These are phyloP conservation scores for Brettanomyces naardenensis DNA, from an alignment of 805 yeast genomes.

Conservation along the genomic window DNA sequence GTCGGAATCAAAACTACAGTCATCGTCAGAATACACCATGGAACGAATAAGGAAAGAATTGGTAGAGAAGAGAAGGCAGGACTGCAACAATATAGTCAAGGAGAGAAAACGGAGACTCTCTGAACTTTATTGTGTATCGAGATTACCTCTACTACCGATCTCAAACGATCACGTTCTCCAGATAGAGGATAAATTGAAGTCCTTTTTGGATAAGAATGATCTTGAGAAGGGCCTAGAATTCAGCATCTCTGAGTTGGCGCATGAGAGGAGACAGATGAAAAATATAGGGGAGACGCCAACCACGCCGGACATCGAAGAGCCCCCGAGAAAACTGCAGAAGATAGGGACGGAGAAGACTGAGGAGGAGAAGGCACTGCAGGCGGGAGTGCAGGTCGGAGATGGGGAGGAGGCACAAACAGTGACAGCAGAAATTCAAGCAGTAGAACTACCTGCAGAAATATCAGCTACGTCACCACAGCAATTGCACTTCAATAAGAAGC, in stretches of 20 bases:
- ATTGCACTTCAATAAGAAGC: slow-evolving; percentile 12
- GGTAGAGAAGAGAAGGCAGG: slow-evolving; percentile 35
- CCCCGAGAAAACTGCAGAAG: slow-evolving; percentile 1
- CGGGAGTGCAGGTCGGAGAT: too few species aligned
- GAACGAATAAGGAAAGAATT: slow-evolving; percentile 38
- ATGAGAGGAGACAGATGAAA: slow-evolving; percentile 21
- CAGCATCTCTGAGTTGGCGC: slow-evolving; percentile 25
- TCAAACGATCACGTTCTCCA: slow-evolving; percentile 30
- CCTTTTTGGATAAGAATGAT: slow-evolving; percentile 45
- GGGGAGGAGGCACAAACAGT: slow-evolving; percentile 2
- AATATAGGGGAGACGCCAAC: slow-evolving; percentile 17
- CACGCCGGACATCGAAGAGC: slow-evolving; percentile 13
- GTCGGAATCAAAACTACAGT: too few species aligned
- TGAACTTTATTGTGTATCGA: slow-evolving; percentile 52
- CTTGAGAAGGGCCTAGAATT: slow-evolving; percentile 38
- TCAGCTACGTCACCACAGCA: too few species aligned
- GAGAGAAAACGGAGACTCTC: slow-evolving; percentile 50
- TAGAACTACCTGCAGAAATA: too few species aligned
- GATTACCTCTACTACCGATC: slow-evolving; percentile 39
- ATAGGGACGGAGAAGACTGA: too few species aligned
- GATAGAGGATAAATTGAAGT: slow-evolving; percentile 32
- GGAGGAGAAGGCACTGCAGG: too few species aligned
- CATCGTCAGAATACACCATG: too few species aligned
- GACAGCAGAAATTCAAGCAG: not conserved
- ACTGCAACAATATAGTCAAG: slow-evolving; percentile 36